These are phyloP conservation scores for Hyaloscypha variabilis DNA, from an alignment of 495 filamentous ascomycete species.

Conservation along the genomic window DNA sequence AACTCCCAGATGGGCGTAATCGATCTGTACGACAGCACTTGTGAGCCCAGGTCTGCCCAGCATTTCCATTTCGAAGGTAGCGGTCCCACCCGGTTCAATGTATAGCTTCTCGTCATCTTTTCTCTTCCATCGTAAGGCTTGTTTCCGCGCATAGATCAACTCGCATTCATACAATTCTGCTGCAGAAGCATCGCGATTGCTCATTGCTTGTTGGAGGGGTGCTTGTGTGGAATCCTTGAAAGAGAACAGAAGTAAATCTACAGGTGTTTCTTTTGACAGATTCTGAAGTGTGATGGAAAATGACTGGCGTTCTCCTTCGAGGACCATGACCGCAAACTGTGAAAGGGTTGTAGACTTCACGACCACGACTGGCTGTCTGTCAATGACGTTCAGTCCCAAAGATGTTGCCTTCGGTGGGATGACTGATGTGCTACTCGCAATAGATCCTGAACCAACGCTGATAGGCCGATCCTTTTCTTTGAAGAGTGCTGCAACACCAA, in stretches of 20 bases:
- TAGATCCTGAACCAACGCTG: slow-evolving; percentile 43
- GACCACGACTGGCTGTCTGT: slow-evolving; percentile 72
- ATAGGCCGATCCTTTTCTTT: slow-evolving; percentile 51
- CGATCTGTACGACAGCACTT: slow-evolving; percentile 78
- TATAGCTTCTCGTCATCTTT: slow-evolving; percentile 52
- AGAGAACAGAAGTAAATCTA: slow-evolving; percentile 83
- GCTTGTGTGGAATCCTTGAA: slow-evolving; percentile 87
- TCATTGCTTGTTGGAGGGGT: slow-evolving; percentile 72
- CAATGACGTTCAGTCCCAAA: slow-evolving; percentile 61
- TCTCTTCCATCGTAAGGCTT: slow-evolving; percentile 67
- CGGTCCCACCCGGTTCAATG: slow-evolving; percentile 69
- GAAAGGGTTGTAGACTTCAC: slow-evolving; percentile 77
- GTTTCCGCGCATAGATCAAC: slow-evolving; percentile 71
- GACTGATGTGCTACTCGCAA: slow-evolving; percentile 28
- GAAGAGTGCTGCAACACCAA: slow-evolving; percentile 62
- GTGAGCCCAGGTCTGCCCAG: slow-evolving; percentile 84
- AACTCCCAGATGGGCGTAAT: slow-evolving; percentile 75
- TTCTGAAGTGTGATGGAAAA: slow-evolving; percentile 86
- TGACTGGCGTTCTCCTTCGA: slow-evolving; percentile 79
- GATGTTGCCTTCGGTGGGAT: slow-evolving; percentile 36
- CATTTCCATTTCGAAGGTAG: slow-evolving; percentile 81
- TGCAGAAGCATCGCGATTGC: slow-evolving; percentile 72
- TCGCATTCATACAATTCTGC: slow-evolving; percentile 85
- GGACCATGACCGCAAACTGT: slow-evolving; percentile 86
- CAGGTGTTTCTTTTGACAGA: slow-evolving; percentile 65